Base-by-base conservation (phyloP, 1,139 yeast species). In the Pichia sorboxylosa region DNA sequence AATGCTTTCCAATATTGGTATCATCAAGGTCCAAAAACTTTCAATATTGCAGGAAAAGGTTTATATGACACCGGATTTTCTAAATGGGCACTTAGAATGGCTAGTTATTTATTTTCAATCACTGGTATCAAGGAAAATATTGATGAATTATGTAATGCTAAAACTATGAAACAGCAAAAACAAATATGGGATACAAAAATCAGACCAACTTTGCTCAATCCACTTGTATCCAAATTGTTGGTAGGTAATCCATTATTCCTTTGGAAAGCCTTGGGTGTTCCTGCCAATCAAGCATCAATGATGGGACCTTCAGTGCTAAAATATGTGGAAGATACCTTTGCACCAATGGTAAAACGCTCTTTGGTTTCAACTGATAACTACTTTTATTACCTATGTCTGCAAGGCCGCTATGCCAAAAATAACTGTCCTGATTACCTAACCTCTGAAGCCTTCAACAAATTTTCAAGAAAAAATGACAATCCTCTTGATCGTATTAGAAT, bases 201-300 rank as follows among this genome's bases (percentile, higher is more conserved):
- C 37, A 71, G 75, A 41, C 90, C 90, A 4, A 70, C 78, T 4
- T 61, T 81, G 33, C 72, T 79, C 57, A 78, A 77, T 49, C 82
- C 83, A 13, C 46, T 78, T 29, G 76, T 80, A 33, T 76, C 80
- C 18, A 69, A 72, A 26, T 52, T 79, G 27, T 59, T 81, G 38
- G 69, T 81, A 30, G 87, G 87, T n/a, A 81, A 80, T 55, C 87
- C 90, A 10, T 56, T 80, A 21, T 81, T 81, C 53, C 63, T 81
- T 42, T 81, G 94, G 94, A 79, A 78, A 52, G 93, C 93, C 0
- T 64, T 81, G 28, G 93, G 94, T 13, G 93, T 81, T 32, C 94
- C 93, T 4, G 71, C 78, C 6, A 81, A 81, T 52, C 94, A 81
- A 57, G 85, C 92, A 6, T 63, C 71, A 26, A 69, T 81, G 77